Base-by-base conservation (phyloP, 106 monocot species). In the Amphibolis antarctica region DNA sequence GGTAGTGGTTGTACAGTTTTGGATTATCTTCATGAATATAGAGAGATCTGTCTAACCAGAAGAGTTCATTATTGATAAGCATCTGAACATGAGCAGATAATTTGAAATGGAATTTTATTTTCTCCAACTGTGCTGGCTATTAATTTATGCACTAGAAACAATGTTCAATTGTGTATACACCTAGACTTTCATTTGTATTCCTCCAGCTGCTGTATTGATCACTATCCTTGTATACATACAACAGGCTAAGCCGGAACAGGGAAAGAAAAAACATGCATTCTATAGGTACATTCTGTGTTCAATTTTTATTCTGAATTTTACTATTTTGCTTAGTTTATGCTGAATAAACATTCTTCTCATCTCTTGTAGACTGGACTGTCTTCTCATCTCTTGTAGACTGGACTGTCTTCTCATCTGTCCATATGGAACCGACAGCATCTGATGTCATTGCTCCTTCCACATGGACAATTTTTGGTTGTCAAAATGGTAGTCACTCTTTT, bases 381-480 rank as follows among this genome's bases (percentile, higher is more conserved):
- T 44, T 22, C n/a, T 59, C 9, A 31, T 57, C 11, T 63, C 14
- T 50, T 17, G 42, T 44, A 96, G 89, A 90, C 63, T 96, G 94
- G 94, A 89, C 94, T 25, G 50, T 76, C 44, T 84, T 82, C 62
- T 70, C 82, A 62, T 75, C 87, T 50, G 66, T 69, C 20, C 65
- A 74, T 46, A 67, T 65, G 47, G 86, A 91, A 67, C 78, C 72
- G 28, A 66, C 80, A 72, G 55, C 79, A 28, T 77, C 90, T 55
- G 96, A 98, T 77, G 87, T 89, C 42, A 78, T 84, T 64, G 84
- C 83, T 59, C 86, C 96, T 72, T 87, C 96, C 48, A 63, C 80
- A 55, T 98, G 96, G 96, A 85, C 72, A 70, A 91, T 98, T 59
- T 80, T 98, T 80, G 87, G 87, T 60, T 98, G 90, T 63, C 71